A percentile compares a stretch with the other conserved stretches of the same genome.
These are phyloP conservation scores for Trichoderma gracile DNA, from an alignment of 2,329 filamentous ascomycete species.

Conservation along the genomic window DNA sequence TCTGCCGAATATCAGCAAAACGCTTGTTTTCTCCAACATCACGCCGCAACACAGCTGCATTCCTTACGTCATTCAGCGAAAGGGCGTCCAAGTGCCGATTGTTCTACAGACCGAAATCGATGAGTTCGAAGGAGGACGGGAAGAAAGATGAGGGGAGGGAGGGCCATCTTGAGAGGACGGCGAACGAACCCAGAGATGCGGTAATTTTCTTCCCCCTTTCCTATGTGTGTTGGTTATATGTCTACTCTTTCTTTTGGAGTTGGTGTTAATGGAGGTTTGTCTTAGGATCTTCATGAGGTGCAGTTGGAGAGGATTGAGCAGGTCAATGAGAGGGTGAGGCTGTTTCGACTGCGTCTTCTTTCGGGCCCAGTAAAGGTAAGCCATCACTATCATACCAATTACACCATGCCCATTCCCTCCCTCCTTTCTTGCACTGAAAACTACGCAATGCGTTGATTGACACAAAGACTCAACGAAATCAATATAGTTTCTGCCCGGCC, in stretches of 20 bases:
- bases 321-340: conserved; percentile 66
- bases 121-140: no score
- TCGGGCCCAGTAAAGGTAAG: conserved; percentile 50
- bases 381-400: not conserved
- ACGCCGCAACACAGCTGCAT: not conserved
- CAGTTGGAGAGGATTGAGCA: conserved; percentile 60
- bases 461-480: not conserved
- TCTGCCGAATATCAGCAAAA: not conserved
- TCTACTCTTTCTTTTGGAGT: no score
- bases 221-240: not conserved
- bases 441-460: no score
- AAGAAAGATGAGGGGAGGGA: not conserved
- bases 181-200: conserved; percentile 68
- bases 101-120: no score
- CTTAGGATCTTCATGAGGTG: conserved; percentile 59
- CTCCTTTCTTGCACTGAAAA: not conserved
- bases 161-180: conserved; percentile 49
- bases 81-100: not conserved
- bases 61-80: not conserved
- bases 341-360: conserved; percentile 65
- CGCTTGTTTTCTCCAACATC: not conserved
- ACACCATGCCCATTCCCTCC: not conserved
- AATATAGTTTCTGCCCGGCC: conserved; percentile 71
- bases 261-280: not conserved
- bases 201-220: conserved; percentile 35